Base-by-base conservation (phyloP, 306 rosid genomes). In the Begonia peltatifolia region DNA sequence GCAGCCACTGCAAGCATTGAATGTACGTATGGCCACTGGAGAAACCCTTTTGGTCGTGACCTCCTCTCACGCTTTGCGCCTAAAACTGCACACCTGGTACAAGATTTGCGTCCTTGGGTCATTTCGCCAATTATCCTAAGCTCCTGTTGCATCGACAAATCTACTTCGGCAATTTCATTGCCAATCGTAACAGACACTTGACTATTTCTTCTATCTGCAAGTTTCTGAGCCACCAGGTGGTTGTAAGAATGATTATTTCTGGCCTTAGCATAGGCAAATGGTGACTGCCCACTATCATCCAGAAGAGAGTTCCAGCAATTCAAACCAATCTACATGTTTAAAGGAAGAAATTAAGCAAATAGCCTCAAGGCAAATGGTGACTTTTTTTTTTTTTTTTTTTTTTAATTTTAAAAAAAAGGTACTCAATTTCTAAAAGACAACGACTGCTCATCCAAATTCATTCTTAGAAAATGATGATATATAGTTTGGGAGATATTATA, bases 1-100 rank as follows among this genome's bases (percentile, higher is more conserved):
- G 97, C 97, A 46, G 89, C 93, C 64, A 88, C 71, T 25, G 84
- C 93, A 55, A 88, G 83, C 75, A 88, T 72, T 10, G 93, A 84
- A 72, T 79, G 89, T 71, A 87, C 71, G 52, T 72, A 81, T 12
- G 94, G 82, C 2, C 88, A 78, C 63, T 73, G 84, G 65, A 79
- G 79, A 58, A 78, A 61, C n/a, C 87, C 74, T 47, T 60, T 77
- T 15, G 96, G 69, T 49, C 77, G 84, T 17, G 83, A 71, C 78
- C 75, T 73, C 73, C 67, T 73, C 17, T 36, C 44, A 74, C 42
- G 71, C 61, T 46, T 70, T 22, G 63, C 54, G 46, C 76, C 87
- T 9, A 75, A 84, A 47, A 50, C 53, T 10, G 68, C 78, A 69
- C 96, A 87, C 64, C 71, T 81, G 50, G 77, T 55, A 69, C 96